phyloP scores from a whole-genome alignment of 2,329 filamentous ascomycete species.

The Arthrobotrys entomopaga region DNA sequence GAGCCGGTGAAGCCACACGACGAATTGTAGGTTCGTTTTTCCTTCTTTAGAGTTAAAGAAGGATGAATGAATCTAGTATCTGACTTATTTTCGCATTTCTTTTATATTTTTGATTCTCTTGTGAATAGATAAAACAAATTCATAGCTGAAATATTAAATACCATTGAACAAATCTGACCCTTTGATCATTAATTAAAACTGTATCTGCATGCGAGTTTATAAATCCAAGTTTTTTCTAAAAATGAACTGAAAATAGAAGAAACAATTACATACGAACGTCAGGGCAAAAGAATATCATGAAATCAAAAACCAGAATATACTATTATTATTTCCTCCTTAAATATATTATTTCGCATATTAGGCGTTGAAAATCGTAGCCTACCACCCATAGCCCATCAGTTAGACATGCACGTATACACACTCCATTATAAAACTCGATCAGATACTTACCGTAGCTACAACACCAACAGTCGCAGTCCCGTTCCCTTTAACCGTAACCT shows the following conservation, averaged over 20 bases:
- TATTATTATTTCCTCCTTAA: too few species aligned
- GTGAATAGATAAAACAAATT: conserved; percentile 39
- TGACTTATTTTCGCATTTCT: neutral
- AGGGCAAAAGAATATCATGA: too few species aligned
- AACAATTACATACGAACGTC: too few species aligned
- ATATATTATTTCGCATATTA: too few species aligned
- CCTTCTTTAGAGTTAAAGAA: conserved; percentile 5
- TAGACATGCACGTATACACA: neutral
- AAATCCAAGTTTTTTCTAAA: too few species aligned
- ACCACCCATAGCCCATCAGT: neutral
- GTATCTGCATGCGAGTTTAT: too few species aligned
- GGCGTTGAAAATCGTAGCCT: conserved; percentile 19
- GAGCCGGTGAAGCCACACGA: conserved; percentile 54
- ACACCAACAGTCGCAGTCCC: conserved; percentile 17
- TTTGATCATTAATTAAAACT: neutral
- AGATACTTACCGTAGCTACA: conserved; percentile 22
- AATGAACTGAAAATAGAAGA: too few species aligned
- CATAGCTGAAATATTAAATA: conserved; percentile 11
- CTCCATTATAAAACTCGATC: neutral
- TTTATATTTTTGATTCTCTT: conserved; percentile 15
- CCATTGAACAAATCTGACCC: neutral
- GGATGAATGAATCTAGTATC: neutral
- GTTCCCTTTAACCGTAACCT: conserved; percentile 14
- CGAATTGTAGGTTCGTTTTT: conserved; percentile 55
- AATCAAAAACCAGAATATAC: too few species aligned